Base-by-base conservation (phyloP, 164 flowering plant species). In the Akebia trifoliata region DNA sequence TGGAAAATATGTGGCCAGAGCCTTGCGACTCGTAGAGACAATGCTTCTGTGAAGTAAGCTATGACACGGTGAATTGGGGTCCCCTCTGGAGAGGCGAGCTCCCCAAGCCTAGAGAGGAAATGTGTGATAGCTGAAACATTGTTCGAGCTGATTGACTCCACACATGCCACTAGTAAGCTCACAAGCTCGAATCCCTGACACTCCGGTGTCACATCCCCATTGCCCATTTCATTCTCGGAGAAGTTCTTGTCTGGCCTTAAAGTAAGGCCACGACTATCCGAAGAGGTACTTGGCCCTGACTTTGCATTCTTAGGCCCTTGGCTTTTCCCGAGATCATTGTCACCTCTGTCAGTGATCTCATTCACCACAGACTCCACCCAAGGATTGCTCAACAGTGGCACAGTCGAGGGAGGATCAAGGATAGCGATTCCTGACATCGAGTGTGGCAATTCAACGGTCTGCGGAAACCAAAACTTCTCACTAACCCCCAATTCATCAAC, bases 1-100 rank as follows among this genome's bases (percentile, higher is more conserved):
- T 84, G 85, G 61, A 93, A 93, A n/a, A 82, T 56, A 29, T 79
- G 76, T 36, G 99, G 97, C 99, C 99, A 93, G 28, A 86, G 66
- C 72, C 81, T 76, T 0, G 85, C 60, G 35, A 73, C 82, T 40
- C 97, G 67, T 5, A 87, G 68, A 1, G 95, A 86, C 37, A 93
- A 68, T 21, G 86, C 97, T 72, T 93, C 99, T 1, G 90, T 80
- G 66, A 81, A 90, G 72, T 90, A 93, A 22, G 99, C 88, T 0
- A 66, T 60, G 8, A 93, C 74, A 0, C 99, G 83, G 42, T 74
- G 74, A 18, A 90, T 66, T 3, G 90, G 50, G 20, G 80, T 61
- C 36, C 87, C 97, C 50, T 69, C 74, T 0, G 97, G 96, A 22
- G 97, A 90, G 60, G 99, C 94, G 39, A 84, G 79, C 48, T 81